These are phyloP conservation scores for Colletotrichum sidae DNA, from an alignment of 2,329 filamentous ascomycete genomes.

Conservation along the genomic window DNA sequence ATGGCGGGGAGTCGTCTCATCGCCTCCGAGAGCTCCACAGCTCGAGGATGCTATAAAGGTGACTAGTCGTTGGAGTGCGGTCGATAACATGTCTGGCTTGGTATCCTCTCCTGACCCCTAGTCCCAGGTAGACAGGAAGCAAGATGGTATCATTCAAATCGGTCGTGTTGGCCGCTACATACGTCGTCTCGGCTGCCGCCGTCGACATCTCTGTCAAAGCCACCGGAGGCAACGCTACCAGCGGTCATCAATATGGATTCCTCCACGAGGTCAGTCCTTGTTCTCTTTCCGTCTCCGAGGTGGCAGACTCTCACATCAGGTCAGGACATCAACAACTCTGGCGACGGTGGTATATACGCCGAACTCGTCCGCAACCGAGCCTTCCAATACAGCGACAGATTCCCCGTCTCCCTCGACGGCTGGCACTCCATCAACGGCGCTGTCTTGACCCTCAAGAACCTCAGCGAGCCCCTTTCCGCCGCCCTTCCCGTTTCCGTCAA, in stretches of 20 bases:
- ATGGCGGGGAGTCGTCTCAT: background rate
- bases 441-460: slow-evolving; percentile 59
- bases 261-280: slow-evolving; percentile 52
- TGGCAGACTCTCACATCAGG: background rate
- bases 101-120: slow-evolving; percentile 21
- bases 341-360: slow-evolving; percentile 79
- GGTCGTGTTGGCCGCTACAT: slow-evolving; percentile 38
- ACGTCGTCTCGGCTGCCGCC: slow-evolving; percentile 42
- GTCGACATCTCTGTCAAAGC: slow-evolving; percentile 56
- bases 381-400: slow-evolving; percentile 67
- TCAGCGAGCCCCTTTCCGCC: slow-evolving; percentile 60
- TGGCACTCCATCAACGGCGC: slow-evolving; percentile 59
- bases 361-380: slow-evolving; percentile 78
- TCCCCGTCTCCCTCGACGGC: slow-evolving; percentile 56
- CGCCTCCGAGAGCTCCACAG: background rate
- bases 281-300: background rate
- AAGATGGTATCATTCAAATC: slow-evolving; percentile 37
- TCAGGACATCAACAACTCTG: slow-evolving; percentile 74
- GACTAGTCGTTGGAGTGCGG: background rate
- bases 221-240: slow-evolving; percentile 55
- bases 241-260: slow-evolving; percentile 58
- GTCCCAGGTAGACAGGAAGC: slow-evolving; percentile 21
- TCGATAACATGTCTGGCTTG: background rate
- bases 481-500: slow-evolving; percentile 65
- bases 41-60: slow-evolving; percentile 12